phyloP scores from a whole-genome alignment of 768 basidiomycete genomes.

The Cystofilobasidium ferigula region DNA sequence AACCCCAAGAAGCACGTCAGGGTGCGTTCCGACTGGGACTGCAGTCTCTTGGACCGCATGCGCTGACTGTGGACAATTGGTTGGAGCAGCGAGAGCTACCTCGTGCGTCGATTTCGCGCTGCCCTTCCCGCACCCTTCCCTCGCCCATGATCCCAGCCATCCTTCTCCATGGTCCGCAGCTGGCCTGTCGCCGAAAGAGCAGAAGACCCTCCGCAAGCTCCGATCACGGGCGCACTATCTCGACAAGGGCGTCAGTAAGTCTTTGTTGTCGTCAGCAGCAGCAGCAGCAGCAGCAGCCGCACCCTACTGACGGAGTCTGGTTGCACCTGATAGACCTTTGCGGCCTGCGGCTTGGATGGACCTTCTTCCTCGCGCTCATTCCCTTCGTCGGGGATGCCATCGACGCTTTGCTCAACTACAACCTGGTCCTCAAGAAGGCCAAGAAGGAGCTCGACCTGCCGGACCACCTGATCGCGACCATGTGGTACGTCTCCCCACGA shows the following conservation, averaged over 20 bases:
- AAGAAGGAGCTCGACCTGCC: constrained; percentile 20
- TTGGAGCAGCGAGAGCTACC: constrained; percentile 10
- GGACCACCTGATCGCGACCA: constrained; percentile 13
- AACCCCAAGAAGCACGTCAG: constrained; percentile 19
- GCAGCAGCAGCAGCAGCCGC: no score
- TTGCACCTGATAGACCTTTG: constrained; percentile 19
- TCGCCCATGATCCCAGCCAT: neutral
- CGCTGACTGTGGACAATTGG: neutral
- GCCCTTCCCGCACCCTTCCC: neutral
- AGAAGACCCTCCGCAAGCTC: constrained; percentile 12
- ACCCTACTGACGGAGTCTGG: no score
- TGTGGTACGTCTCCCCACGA: neutral
- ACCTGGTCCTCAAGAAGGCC: constrained; percentile 21
- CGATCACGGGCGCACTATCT: constrained; percentile 18
- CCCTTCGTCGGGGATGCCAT: constrained; percentile 17
- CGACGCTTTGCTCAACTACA: constrained; percentile 23
- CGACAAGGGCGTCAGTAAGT: constrained; percentile 9
- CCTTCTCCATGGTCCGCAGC: neutral
- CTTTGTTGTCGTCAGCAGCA: no score
- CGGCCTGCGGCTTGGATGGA: constrained; percentile 25
- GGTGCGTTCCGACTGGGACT: neutral
- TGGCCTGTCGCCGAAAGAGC: constrained; percentile 7
- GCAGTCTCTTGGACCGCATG: neutral
- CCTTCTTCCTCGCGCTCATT: constrained; percentile 23
- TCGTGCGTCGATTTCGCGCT: neutral